Evolutionary conservation across 352 stramenopile genomes (phyloP).

Genomic region (Phytophthora pistaciae): DNA sequence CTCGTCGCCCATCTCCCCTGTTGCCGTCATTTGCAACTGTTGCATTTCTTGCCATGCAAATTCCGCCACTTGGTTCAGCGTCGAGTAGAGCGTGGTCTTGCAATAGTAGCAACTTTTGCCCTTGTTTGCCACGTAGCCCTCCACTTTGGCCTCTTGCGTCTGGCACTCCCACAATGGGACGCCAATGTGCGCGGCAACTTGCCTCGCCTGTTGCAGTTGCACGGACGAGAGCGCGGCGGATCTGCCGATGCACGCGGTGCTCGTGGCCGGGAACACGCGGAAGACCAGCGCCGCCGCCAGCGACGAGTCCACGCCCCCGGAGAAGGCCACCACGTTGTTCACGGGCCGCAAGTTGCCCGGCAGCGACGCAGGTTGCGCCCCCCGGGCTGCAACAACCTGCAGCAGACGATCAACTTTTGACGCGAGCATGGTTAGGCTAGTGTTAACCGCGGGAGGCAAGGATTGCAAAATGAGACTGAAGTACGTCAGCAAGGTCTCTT

Average conservation of each 20-base stretch:
- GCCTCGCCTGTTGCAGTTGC: slow-evolving; percentile 90
- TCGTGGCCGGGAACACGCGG: slow-evolving; percentile 75
- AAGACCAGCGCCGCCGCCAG: slow-evolving; percentile 93
- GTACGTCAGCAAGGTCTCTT: neutral
- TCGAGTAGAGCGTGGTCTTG: slow-evolving; percentile 98
- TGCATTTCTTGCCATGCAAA: slow-evolving; percentile 56
- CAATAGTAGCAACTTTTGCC: slow-evolving; percentile 97
- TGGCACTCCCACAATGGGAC: slow-evolving; percentile 89
- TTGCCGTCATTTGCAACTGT: slow-evolving; percentile 1
- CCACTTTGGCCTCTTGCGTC: slow-evolving; percentile 87
- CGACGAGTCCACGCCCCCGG: slow-evolving; percentile 96
- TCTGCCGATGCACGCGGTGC: slow-evolving; percentile 92
- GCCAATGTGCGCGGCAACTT: slow-evolving; percentile 89
- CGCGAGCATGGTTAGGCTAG: slow-evolving; percentile 22
- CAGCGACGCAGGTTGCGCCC: slow-evolving; percentile 5
- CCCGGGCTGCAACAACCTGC: slow-evolving; percentile 43
- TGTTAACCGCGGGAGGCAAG: neutral
- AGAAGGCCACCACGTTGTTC: slow-evolving; percentile 92
- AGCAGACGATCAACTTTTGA: slow-evolving; percentile 55
- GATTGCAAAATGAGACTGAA: neutral
- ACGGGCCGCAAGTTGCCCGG: slow-evolving; percentile 16
- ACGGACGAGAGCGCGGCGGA: slow-evolving; percentile 90
- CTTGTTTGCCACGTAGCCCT: slow-evolving; percentile 94
- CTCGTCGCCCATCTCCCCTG: neutral
- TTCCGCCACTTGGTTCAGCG: slow-evolving; percentile 88